These are phyloP conservation scores for Polychaeton citri DNA, from an alignment of 2,329 filamentous ascomycete species.

Conservation along the genomic window DNA sequence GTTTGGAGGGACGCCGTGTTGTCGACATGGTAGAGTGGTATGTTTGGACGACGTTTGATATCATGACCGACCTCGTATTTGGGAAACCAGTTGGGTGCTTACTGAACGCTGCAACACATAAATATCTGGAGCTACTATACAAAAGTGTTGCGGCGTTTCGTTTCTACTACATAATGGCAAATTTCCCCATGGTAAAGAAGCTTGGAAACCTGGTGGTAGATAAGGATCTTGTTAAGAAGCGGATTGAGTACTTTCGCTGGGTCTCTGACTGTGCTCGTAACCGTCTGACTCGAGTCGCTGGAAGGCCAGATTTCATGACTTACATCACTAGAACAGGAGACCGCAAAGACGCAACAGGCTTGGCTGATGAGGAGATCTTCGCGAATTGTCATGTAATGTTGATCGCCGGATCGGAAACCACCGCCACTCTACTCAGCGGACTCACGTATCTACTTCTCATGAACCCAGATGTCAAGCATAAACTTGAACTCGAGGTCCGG, in stretches of 20 bases:
- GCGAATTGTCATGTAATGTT: constrained; percentile 49
- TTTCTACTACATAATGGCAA: constrained; percentile 12
- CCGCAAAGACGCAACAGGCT: constrained; percentile 10
- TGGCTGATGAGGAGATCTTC: constrained; percentile 19
- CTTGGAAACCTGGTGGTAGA: constrained; percentile 10
- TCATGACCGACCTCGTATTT: constrained; percentile 12
- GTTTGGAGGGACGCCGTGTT: too few relatives aligned
- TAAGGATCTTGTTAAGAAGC: constrained; percentile 6
- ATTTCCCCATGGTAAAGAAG: constrained; percentile 15
- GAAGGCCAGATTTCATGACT: constrained; percentile 12
- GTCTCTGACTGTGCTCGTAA: constrained; percentile 12
- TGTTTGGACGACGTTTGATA: constrained; percentile 23
- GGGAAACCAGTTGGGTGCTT: constrained; percentile 18
- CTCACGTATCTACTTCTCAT: constrained; percentile 65
- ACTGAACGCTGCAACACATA: constrained; percentile 13
- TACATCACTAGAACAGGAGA: too few relatives aligned
- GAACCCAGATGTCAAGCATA: constrained; percentile 41
- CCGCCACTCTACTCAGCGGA: constrained; percentile 57
- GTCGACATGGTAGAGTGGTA: constrained; percentile 20
- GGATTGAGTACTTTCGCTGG: constrained; percentile 11
- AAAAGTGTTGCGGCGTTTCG: constrained; percentile 14
- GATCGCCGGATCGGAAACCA: constrained; percentile 67
- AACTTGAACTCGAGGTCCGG: constrained; percentile 48
- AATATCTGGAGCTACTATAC: constrained; percentile 18
- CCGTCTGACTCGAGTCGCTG: constrained; percentile 16